Conservation (phyloP, 371 early-diverging fungal species). For the Polyrhizophydium stewartii region DNA sequence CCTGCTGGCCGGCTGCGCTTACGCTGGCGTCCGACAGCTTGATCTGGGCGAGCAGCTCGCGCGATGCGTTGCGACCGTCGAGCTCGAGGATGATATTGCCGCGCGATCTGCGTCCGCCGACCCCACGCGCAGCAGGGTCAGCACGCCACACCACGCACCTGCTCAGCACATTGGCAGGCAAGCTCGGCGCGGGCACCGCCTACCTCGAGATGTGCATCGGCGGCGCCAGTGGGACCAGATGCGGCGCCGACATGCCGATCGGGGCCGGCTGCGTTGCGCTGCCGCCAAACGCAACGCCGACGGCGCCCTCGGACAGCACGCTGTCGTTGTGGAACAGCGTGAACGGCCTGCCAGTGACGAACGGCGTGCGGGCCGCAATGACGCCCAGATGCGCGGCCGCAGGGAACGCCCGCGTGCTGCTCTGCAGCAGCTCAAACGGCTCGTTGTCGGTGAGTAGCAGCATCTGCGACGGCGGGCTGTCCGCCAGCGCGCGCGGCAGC, state of each 20-base stretch:
- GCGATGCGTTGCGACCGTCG: slow-evolving; percentile 60
- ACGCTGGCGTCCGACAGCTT: not conserved
- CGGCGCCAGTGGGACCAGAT: slow-evolving; percentile 48
- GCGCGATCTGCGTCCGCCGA: slow-evolving; percentile 38
- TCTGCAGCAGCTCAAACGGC: slow-evolving; percentile 55
- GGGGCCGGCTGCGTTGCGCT: not conserved
- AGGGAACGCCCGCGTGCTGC: slow-evolving; percentile 51
- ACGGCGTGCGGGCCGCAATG: slow-evolving; percentile 64
- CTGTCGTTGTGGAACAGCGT: slow-evolving; percentile 52
- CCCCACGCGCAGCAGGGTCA: no score
- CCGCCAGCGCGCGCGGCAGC: not conserved
- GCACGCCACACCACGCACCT: no score
- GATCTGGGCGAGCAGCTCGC: slow-evolving; percentile 52
- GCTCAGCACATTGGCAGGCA: no score
- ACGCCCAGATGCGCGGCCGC: slow-evolving; percentile 44
- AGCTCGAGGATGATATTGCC: slow-evolving; percentile 71
- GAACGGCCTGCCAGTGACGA: slow-evolving; percentile 60
- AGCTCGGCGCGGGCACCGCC: not conserved
- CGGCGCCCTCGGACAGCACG: slow-evolving; percentile 53
- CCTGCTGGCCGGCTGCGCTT: no score
- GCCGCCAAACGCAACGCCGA: slow-evolving; percentile 50
- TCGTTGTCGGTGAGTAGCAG: slow-evolving; percentile 60
- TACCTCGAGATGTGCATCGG: slow-evolving; percentile 55
- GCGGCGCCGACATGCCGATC: slow-evolving; percentile 29
- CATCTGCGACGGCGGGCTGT: slow-evolving; percentile 10